These are phyloP conservation scores for Phytophthora rubi DNA, from an alignment of 352 stramenopile species.

Conservation along the genomic window DNA sequence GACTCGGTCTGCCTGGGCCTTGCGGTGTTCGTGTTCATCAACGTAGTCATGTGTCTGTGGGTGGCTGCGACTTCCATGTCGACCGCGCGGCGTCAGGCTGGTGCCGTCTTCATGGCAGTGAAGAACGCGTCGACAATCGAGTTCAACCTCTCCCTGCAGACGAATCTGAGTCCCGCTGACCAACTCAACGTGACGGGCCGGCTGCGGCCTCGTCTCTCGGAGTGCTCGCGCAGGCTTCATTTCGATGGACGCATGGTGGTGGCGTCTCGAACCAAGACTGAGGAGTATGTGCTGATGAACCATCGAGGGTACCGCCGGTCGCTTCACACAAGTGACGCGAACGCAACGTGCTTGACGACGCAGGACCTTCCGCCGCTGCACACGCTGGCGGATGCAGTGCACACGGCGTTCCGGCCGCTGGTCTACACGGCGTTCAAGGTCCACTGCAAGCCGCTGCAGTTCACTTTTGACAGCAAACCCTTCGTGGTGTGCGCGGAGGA, in stretches of 20 bases:
- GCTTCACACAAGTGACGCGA: conserved; percentile 11
- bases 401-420: conserved; percentile 37
- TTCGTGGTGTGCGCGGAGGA: conserved; percentile 47
- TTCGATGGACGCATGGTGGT: conserved; percentile 49
- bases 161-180: neutral
- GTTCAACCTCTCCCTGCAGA: conserved; percentile 37
- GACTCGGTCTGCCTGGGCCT: conserved; percentile 40
- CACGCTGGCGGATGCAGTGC: conserved; percentile 36
- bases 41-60: conserved; percentile 44
- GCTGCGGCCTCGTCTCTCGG: conserved; percentile 36
- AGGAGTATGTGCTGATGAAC: conserved; percentile 44
- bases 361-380: conserved; percentile 51
- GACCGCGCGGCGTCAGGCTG: conserved; percentile 27
- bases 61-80: conserved; percentile 29
- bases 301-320: conserved; percentile 44
- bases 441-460: conserved; percentile 44
- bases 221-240: conserved; percentile 46
- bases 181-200: conserved; percentile 32
- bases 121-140: conserved; percentile 37
- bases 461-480: conserved; percentile 38
- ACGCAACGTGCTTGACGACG: conserved; percentile 41
- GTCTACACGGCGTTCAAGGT: conserved; percentile 37
- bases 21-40: conserved; percentile 30
- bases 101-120: conserved; percentile 31
- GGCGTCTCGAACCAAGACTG: conserved; percentile 20